Evolutionary conservation across 2,329 filamentous ascomycete genomes (phyloP), one percentile per base, ranked within the genome.

Genomic region (Penicillium occitanis): DNA sequence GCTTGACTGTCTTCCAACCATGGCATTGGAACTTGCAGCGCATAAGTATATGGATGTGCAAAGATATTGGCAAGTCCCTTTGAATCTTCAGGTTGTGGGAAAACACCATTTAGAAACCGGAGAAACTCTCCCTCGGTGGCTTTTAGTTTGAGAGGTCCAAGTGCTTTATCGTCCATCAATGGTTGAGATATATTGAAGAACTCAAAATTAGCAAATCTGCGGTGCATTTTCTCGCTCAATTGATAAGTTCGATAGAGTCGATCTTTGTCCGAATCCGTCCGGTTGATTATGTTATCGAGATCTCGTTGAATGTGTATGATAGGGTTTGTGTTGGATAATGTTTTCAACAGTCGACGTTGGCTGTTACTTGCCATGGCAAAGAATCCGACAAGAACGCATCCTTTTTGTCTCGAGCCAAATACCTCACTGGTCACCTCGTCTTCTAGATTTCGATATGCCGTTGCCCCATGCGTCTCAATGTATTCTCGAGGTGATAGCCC

Each of bases 101-200:
- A 90, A 0, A 87, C 74, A 8, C 74, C 72, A 57, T 76, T 74
- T 25, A 76, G 74, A 65, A 91, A 90, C 64, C 88, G 88, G 46
- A 91, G 80, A 67, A 91, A 91, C 67, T 91, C 88, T 57, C 87
- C 81, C 74, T 91, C 89, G 2, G 88, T 85, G 58, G 87, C 82
- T 72, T 91, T 91, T 5, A 91, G 76, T 0, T 88, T 88, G 17
- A 91, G 76, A 69, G 90, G 78, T 73, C 5, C 73, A 74, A 19
- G 70, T 64, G 65, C 35, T 55, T 61, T 61, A 5, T 44, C 63
- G n/a, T 65, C 46, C n/a, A 46, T 55, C 33, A 58, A 72, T 53
- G 78, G 80, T 72, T 91, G 89, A 1, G 88, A 88, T 17, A 91
- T 80, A 70, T 92, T 92, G 80, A 88, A 92, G 74, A 92, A 93